Evolutionary conservation across 306 rosid genomes (phyloP), one percentile per base, ranked within the genome.

Genomic region (Vigna hirtella): DNA sequence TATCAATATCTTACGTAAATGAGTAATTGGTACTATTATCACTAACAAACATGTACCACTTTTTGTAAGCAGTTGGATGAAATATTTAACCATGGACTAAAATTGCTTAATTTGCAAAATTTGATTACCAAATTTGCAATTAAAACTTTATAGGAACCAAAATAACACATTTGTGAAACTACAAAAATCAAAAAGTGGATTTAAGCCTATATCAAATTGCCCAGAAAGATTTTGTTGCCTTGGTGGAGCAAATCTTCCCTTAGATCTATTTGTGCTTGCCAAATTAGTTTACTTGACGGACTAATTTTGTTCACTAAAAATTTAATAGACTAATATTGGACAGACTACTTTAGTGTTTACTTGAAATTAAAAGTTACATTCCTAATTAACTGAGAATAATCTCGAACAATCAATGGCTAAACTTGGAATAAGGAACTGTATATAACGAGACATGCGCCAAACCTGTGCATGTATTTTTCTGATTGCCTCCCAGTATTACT

Each of bases 341-440:
- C 16, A 49, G 18, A 49, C 53, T 49, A 48, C 16, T 47, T 47
- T 11, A 2, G 45, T 40, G 47, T 42, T 42, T 9, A 9, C 47
- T 42, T 12, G 13, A 49, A 49, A 15, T 49, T 49, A 49, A 15
- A 49, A 49, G 53, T 17, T 49, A 15, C 15, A 13, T 5, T 4
- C 18, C 53, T 15, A 49, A 7, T 4, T 4, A 49, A 50, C 7
- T 15, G 14, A 49, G 51, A 49, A 45, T 76, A 10, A 74, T 45
- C 70, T 17, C 49, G 36, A 32, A 62, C 8, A 50, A 64, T 76
- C 20, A 10, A 17, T 17, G 62, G 15, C 40, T 50, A 50, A 49
- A 61, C 22, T 12, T 17, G 49, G 62, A 45, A 20, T 76, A 24
- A 49, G 70, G 70, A 64, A 17, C n/a, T 18, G 16, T 65, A 38